These are phyloP conservation scores for Fraxinus nigra DNA, from an alignment of 305 asterid species.

Conservation along the genomic window DNA sequence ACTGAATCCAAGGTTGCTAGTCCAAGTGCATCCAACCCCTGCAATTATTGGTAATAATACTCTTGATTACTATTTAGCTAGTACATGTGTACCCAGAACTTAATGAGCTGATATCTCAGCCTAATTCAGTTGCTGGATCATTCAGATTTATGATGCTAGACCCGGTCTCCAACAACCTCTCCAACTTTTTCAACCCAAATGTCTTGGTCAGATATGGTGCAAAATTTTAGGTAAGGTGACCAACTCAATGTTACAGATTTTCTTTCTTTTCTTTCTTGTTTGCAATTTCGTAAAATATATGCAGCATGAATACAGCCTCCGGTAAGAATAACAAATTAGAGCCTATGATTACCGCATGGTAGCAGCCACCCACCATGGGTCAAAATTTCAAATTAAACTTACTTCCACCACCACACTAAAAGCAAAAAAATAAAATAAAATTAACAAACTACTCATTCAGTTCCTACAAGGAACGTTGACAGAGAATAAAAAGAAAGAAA, in stretches of 20 bases:
- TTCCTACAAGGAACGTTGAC: background rate
- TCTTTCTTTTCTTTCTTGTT: background rate
- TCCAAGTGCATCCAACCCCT: slow-evolving; percentile 98
- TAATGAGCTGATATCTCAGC: slow-evolving; percentile 8
- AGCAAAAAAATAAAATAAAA: background rate
- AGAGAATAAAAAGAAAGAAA: background rate
- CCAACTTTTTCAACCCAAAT: background rate
- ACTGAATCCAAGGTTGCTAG: slow-evolving; percentile 65
- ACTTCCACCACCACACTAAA: background rate
- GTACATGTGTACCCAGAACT: background rate
- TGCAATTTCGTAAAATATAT: background rate
- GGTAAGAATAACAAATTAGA: background rate
- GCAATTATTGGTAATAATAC: slow-evolving; percentile 18
- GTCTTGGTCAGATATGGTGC: background rate
- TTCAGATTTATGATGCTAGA: background rate
- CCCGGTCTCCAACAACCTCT: background rate
- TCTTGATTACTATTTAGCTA: background rate
- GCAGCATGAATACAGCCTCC: background rate
- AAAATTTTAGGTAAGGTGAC: background rate
- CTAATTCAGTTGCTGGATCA: background rate
- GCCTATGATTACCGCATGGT: background rate
- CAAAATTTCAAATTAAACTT: background rate
- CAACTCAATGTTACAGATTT: background rate
- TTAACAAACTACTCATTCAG: background rate
- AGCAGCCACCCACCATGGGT: background rate